Percentiles rank a stretch among this genome's conserved stretches.
These are phyloP conservation scores for Davidsoniella eucalypti DNA, from an alignment of 2,329 filamentous ascomycete species.

Conservation along the genomic window DNA sequence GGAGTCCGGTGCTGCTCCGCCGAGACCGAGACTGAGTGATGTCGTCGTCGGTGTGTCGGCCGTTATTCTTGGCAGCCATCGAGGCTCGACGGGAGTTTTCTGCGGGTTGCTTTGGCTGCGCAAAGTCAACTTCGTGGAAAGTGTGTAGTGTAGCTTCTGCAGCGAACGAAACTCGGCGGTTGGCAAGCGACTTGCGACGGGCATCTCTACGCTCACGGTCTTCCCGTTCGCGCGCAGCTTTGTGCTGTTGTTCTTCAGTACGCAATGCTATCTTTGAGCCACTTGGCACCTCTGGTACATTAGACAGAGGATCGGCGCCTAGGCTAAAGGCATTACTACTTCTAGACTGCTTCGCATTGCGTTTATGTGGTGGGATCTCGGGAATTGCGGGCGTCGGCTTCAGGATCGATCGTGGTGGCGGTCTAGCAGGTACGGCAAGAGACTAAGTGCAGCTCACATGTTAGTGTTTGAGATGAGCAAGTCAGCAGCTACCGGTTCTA, in stretches of 20 bases:
- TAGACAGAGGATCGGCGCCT: constrained; percentile 10
- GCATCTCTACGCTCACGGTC: constrained; percentile 68
- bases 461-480: not conserved
- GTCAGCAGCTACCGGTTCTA: not conserved
- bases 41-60: not conserved
- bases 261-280: constrained; percentile 41
- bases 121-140: constrained; percentile 83
- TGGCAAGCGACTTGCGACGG: constrained; percentile 80
- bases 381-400: constrained; percentile 58
- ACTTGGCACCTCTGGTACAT: constrained; percentile 16
- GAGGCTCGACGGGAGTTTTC: constrained; percentile 52
- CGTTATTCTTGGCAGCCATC: not conserved
- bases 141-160: constrained; percentile 95
- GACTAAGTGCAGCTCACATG: constrained; percentile 25
- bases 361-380: constrained; percentile 38
- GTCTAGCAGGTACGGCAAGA: constrained; percentile 33
- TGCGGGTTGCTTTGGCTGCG: constrained; percentile 65
- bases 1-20: constrained; percentile 41
- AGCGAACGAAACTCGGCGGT: constrained; percentile 88
- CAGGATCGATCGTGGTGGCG: constrained; percentile 53
- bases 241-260: constrained; percentile 55
- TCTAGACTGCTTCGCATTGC: constrained; percentile 2
- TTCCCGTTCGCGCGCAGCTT: constrained; percentile 51
- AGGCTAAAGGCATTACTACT: constrained; percentile 7
- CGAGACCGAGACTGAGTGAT: constrained; percentile 23